A percentile compares a stretch with the other conserved stretches of the same genome.
Conservation (phyloP, 2,329 filamentous ascomycete species). For the Stachybotrys elegans region DNA sequence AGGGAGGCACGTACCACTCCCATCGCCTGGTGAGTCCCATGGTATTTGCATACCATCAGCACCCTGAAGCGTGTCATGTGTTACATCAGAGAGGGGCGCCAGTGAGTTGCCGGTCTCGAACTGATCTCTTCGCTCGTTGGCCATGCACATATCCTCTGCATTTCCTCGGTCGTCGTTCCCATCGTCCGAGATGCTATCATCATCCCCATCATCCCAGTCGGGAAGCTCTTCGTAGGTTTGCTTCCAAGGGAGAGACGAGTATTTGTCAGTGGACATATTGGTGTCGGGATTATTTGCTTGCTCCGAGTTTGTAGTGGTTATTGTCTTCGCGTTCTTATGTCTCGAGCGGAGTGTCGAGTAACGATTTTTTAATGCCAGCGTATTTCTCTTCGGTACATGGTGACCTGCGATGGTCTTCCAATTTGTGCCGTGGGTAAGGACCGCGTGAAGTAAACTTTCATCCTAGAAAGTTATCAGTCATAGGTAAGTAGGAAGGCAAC, state of each 20-base stretch:
- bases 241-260: neutral
- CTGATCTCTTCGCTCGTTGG: neutral
- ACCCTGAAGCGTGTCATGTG: neutral
- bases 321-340: neutral
- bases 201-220: neutral
- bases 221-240: neutral
- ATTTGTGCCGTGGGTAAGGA: neutral
- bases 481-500: neutral
- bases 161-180: neutral
- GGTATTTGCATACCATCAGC: neutral
- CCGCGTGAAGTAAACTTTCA: neutral
- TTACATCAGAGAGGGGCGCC: neutral
- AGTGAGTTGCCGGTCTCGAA: neutral
- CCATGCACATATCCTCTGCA: neutral
- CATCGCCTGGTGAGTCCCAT: neutral
- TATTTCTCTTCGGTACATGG: neutral
- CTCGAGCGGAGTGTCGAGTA: neutral
- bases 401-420: neutral
- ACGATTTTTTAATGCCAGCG: neutral
- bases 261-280: neutral
- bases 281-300: neutral
- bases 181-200: neutral
- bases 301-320: neutral
- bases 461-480: neutral
- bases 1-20: neutral